phyloP scores from a whole-genome alignment of 2,329 filamentous ascomycete species.

The Xylariomycetidae sp. region DNA sequence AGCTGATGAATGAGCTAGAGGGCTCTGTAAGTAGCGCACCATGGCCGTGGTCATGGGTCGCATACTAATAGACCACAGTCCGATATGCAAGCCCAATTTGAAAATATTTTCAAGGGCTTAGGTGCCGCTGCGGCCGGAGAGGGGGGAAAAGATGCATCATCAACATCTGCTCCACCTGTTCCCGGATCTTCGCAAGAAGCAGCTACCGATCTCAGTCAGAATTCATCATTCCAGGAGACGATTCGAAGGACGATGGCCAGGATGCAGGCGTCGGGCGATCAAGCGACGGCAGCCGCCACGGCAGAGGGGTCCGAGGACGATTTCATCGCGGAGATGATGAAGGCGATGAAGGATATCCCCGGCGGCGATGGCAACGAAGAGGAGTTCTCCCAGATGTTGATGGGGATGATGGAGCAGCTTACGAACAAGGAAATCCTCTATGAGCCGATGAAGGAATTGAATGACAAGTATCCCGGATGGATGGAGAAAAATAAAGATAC shows the following conservation, averaged over 20 bases:
- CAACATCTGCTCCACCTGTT: constrained; percentile 17
- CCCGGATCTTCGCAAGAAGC: constrained; percentile 18
- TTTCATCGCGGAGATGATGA: constrained; percentile 86
- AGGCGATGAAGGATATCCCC: constrained; percentile 70
- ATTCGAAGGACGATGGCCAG: constrained; percentile 93
- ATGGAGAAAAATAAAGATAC: constrained; percentile 69
- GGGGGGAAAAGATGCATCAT: constrained; percentile 22
- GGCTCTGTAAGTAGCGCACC: constrained; percentile 44
- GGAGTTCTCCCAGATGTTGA: constrained; percentile 89
- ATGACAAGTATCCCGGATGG: constrained; percentile 91
- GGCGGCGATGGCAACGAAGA: constrained; percentile 62
- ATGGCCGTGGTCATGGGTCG: too few species aligned
- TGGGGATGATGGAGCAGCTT: constrained; percentile 98
- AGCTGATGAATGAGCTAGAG: constrained; percentile 69
- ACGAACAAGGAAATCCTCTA: constrained; percentile 98
- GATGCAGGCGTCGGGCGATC: constrained; percentile 84
- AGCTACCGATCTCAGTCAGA: constrained; percentile 37
- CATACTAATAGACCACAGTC: constrained; percentile 43
- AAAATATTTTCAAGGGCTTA: constrained; percentile 71
- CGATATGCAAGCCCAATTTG: constrained; percentile 75
- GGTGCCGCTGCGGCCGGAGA: constrained; percentile 43
- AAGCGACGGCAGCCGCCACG: constrained; percentile 73
- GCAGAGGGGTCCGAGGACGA: constrained; percentile 67
- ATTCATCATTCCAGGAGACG: constrained; percentile 81
- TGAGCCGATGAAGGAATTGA: constrained; percentile 95